Conservation (phyloP, 1,139 yeast genomes). For the Saccharomyces hybrid region DNA sequence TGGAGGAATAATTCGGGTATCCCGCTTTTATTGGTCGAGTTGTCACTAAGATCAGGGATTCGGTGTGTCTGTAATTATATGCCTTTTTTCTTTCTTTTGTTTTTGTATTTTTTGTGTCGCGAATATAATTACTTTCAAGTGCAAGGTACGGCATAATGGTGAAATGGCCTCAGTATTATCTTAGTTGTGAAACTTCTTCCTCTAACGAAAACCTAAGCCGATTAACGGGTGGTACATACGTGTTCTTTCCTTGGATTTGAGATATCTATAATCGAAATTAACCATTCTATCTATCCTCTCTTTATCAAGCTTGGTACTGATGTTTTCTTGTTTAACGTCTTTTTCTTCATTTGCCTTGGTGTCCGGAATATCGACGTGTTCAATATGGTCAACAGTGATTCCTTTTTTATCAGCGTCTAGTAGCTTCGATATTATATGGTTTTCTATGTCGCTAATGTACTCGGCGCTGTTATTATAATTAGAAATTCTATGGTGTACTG, state of each 20-base stretch:
- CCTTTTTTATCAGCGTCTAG: constrained; percentile 4
- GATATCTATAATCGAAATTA: constrained; percentile 5
- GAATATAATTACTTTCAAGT: too few relatives aligned
- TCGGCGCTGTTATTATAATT: not conserved
- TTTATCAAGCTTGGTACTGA: constrained; percentile 3
- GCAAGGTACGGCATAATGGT: too few relatives aligned
- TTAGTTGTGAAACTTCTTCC: too few relatives aligned
- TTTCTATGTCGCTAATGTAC: not conserved
- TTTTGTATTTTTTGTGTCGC: not conserved
- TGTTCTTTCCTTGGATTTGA: constrained; percentile 1
- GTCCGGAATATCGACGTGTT: constrained; percentile 1
- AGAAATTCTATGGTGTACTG: not conserved
- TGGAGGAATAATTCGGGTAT: not conserved
- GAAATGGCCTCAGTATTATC: too few relatives aligned
- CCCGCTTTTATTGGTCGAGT: not conserved
- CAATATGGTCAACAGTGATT: constrained; percentile 4
- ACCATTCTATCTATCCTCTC: constrained; percentile 5
- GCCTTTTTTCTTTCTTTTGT: not conserved
- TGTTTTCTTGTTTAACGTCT: not conserved
- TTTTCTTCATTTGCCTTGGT: not conserved
- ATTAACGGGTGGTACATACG: constrained; percentile 6
- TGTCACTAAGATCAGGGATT: not conserved
- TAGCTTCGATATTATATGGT: not conserved
- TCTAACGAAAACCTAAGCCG: too few relatives aligned
- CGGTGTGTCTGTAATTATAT: too few relatives aligned